Base-by-base conservation (phyloP, 495 filamentous ascomycete genomes). In the Penicillium salamii region DNA sequence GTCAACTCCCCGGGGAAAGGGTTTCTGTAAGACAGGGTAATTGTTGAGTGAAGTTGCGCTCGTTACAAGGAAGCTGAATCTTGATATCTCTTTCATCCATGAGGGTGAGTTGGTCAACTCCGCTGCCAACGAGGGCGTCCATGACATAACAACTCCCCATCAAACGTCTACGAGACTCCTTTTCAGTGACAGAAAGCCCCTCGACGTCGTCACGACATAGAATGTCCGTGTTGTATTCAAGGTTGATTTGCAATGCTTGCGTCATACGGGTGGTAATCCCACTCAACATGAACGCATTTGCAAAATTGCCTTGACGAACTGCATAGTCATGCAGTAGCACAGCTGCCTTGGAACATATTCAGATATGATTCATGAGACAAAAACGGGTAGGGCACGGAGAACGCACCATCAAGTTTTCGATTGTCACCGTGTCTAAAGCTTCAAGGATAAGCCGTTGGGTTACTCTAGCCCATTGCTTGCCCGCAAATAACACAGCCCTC, bases 101-200 rank as follows among this genome's bases (percentile, higher is more conserved):
- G 19, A 68, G 38, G 1, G 61, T 66, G 11, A 68, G 58, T 35
- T 68, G 65, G 21, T 68, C 65, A 0, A 68, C 65, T 11, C 65
- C 65, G 13, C 63, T 68, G 5, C 66, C 64, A 6, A 67, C 61
- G 7, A 68, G 63, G 2, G 66, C 58, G 51, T 71, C 68, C 44
- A 67, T 62, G 23, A 71, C 59, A 46, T 69, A 71, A 24, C 66
- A 69, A 35, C 64, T 63, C 68, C 68, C 69, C 62, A 69, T 69
- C 9, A 71, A 44, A 1, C 68, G 55, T n/a, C 68, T 58, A 1
- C 68, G 62, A 7, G 54, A 60, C 44, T 71, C 68, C 18, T 57
- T 58, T 18, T 49, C 60, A 1, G 60, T 58, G 0, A 55, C 46
- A 3, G 60, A 58, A 8, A 52, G 62, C 3, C 57, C 53, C 8